Base-by-base conservation (phyloP, 2,329 filamentous ascomycete genomes). In the Penicillium hordei region DNA sequence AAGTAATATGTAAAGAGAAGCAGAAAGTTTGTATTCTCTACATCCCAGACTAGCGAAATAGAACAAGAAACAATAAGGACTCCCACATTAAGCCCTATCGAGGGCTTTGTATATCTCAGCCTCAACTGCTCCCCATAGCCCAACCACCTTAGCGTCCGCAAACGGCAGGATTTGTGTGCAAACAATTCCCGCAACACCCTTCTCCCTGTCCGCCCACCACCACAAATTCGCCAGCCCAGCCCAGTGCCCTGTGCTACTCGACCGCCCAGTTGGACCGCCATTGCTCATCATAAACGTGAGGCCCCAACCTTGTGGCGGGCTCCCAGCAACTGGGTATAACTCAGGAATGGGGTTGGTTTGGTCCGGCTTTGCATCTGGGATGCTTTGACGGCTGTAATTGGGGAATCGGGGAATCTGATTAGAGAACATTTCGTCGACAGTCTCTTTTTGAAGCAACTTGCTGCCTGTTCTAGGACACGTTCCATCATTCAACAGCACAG, bases 131-230 rank as follows among this genome's bases (percentile, higher is more conserved):
- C 52, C 57, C 78, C 78, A 82, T 5, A 82, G 50, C 0, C 67
- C 69, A 34, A 78, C 8, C 1, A 83, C 78, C 3, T 76, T 69
- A 0, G 68, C 56, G 61, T 83, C 71, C 2, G 59, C 77, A 66
- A 83, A 83, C 0, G 82, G 82, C 50, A 84, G 49, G 29, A 84
- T 77, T 68, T 84, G 83, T 3, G 75, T 73, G 38, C 75, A 77
- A 2, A 84, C 70, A 9, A 85, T 78, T 0, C 81, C 82, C 0
- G 79, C 85, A 43, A 87, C 73, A 0, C 83, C 85, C 55, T 79
- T 82, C 67, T 86, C 83, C 7, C 83, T 74, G 70, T 88, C 86
- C 34, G 76, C 76, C 85, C 84, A 88, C 84, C 85, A 88, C 65
- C 78, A 88, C 33, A 83, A 64, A 67, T 88, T 88, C 4, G 83